Percentiles rank a stretch among this genome's conserved stretches.
phyloP scores from a whole-genome alignment of 495 filamentous ascomycete species.

The Emericellopsis terricola region DNA sequence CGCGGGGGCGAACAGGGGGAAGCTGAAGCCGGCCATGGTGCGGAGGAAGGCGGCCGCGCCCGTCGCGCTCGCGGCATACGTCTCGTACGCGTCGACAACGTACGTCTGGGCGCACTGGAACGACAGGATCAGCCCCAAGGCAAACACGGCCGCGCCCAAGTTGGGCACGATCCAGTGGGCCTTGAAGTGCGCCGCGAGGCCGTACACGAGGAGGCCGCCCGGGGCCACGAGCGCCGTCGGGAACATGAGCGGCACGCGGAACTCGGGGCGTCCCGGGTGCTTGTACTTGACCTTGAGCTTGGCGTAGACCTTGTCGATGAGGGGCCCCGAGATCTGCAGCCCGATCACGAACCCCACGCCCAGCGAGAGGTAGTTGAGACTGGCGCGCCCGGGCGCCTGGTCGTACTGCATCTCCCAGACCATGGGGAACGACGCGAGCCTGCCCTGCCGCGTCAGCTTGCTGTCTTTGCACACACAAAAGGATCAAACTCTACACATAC shows the following conservation, averaged over 20 bases:
- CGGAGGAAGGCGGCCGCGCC: conserved; percentile 50
- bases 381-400: conserved; percentile 39
- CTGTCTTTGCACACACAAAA: too few species aligned
- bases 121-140: conserved; percentile 37
- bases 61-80: conserved; percentile 56
- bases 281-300: conserved; percentile 38
- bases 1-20: conserved; percentile 57
- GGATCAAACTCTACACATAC: too few species aligned
- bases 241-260: conserved; percentile 41
- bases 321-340: conserved; percentile 39
- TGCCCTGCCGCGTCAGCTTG: too few species aligned
- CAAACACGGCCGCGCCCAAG: conserved; percentile 44
- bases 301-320: conserved; percentile 48
- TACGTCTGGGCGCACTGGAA: conserved; percentile 62
- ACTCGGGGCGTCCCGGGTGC: conserved; percentile 35
- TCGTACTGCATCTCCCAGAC: conserved; percentile 44
- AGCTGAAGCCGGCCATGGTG: conserved; percentile 51
- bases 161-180: conserved; percentile 58
- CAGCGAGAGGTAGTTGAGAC: conserved; percentile 53
- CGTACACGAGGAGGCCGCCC: conserved; percentile 51
- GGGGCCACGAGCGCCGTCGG: conserved; percentile 41
- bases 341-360: conserved; percentile 52
- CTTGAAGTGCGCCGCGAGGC: conserved; percentile 45
- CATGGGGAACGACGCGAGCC: conserved; percentile 43
- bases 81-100: conserved; percentile 59